Evolutionary conservation across 805 yeast species (phyloP), one percentile per base, ranked within the genome.

Genomic region (Candida nanaspora): DNA sequence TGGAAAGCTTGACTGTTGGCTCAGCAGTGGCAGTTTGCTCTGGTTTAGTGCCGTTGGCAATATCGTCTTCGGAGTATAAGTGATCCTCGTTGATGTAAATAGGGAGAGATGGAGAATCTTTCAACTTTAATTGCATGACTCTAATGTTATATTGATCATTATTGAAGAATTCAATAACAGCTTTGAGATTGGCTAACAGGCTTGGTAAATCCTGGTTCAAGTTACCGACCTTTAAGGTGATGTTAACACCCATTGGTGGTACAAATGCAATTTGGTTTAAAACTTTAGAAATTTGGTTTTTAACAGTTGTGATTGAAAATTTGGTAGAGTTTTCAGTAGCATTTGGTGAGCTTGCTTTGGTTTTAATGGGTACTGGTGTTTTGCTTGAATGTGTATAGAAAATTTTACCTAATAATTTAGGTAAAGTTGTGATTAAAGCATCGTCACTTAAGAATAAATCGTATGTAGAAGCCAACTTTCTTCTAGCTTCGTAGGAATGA

Each of bases 371-470:
- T 31, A 83, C 59, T 40, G 95, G 95, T 33, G 78, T 63, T 57
- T 85, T 86, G 18, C 70, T 63, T 30, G 61, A 55, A 30, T 73
- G 62, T 38, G 70, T 70, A 57, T 78, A 84, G 56, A 88, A 93
- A 3, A 76, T 69, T 63, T 86, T 85, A 41, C 97, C 96, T 48
- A 93, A 67, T 29, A 85, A 64, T 51, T 80, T 78, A 37, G 98
- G 98, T 63, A 93, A 71, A 44, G 85, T 69, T 23, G 88, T 78
- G 40, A 87, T 69, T 35, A 91, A 68, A 29, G 82, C 80, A 46
- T 88, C 96, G 63, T 93, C 98, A 40, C 86, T 81, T 33, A 93
- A 57, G 61, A 93, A 86, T 45, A 87, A 49, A 52, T 88, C 95
- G 57, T 76, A 85, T 43, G 77, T 79, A 14, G 70, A 59, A 33